phyloP scores from a whole-genome alignment of 148 eudicot genomes.

The Vaccinium myrtillus region DNA sequence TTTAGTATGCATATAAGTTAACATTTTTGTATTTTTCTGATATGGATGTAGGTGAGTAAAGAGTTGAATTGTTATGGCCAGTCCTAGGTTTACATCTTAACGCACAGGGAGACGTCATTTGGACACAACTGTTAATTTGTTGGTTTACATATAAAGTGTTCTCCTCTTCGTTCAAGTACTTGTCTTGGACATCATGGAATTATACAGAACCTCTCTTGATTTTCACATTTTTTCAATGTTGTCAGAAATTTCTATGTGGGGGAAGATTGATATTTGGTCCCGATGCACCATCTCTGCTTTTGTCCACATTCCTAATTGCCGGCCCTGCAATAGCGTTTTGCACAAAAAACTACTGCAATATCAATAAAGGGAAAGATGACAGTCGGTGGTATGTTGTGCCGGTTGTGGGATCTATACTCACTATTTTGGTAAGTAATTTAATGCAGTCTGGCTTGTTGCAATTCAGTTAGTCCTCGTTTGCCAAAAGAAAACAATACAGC shows the following conservation, averaged over 20 bases:
- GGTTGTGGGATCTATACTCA: slow-evolving; percentile 53
- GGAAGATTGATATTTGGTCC: slow-evolving; percentile 95
- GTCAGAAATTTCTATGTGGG: slow-evolving; percentile 67
- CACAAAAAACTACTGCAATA: slow-evolving; percentile 39
- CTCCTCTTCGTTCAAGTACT: not conserved
- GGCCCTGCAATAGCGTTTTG: slow-evolving; percentile 74
- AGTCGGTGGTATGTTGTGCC: slow-evolving; percentile 52
- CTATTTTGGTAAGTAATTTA: slow-evolving; percentile 57
- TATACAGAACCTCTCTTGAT: slow-evolving; percentile 4
- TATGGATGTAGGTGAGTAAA: not conserved
- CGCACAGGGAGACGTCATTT: not conserved
- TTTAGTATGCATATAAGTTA: not conserved
- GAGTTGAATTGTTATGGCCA: not conserved
- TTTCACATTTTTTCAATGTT: slow-evolving; percentile 18
- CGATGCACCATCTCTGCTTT: slow-evolving; percentile 63
- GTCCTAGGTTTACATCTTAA: slow-evolving; percentile 2
- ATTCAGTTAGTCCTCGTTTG: not conserved
- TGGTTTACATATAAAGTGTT: not conserved
- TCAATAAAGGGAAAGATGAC: slow-evolving; percentile 27
- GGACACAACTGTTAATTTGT: not conserved
- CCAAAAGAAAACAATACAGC: not conserved
- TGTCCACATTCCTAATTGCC: slow-evolving; percentile 67
- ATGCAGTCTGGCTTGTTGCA: not conserved
- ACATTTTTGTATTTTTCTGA: not conserved
- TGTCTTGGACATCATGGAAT: slow-evolving; percentile 7